phyloP scores from a whole-genome alignment of 768 basidiomycete genomes.

The Termitomyces sp. region DNA sequence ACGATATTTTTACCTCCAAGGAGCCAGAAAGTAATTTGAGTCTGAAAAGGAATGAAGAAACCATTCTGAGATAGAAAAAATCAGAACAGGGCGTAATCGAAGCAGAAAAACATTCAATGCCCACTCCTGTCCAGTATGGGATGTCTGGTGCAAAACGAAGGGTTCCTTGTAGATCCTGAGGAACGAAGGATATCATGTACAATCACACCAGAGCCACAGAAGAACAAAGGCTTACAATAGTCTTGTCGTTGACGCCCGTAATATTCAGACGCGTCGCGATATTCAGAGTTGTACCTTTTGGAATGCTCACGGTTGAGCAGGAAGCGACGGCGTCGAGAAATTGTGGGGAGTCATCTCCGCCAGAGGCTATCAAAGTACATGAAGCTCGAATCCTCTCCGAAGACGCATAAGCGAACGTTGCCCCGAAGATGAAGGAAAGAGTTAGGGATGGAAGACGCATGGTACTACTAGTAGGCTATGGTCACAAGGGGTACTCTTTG shows the following conservation, averaged over 20 bases:
- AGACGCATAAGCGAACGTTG: conserved; percentile 2
- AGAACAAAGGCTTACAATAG: conserved; percentile 31
- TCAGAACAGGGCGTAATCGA: not conserved
- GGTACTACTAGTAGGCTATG: not conserved
- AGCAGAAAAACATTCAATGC: conserved; percentile 3
- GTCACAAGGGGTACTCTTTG: not conserved
- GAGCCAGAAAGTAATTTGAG: conserved; percentile 50
- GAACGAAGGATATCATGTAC: not conserved
- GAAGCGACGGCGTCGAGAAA: conserved; percentile 37
- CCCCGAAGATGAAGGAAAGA: conserved; percentile 2
- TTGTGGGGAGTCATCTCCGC: conserved; percentile 46
- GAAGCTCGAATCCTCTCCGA: conserved; percentile 1
- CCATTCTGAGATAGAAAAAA: conserved; percentile 31
- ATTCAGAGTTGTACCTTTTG: conserved; percentile 40
- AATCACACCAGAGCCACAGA: not conserved
- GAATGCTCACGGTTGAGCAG: conserved; percentile 38
- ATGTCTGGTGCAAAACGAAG: conserved; percentile 45
- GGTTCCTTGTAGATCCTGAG: conserved; percentile 40
- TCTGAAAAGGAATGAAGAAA: conserved; percentile 49
- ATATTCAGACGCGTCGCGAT: conserved; percentile 48
- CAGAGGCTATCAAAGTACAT: conserved; percentile 39
- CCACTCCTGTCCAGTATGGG: conserved; percentile 47
- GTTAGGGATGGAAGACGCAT: conserved; percentile 3
- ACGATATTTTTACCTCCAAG: conserved; percentile 43
- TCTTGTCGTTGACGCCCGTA: conserved; percentile 44